Evolutionary conservation across 2,329 filamentous ascomycete genomes (phyloP).

Genomic region (Lizonia empirigonia): DNA sequence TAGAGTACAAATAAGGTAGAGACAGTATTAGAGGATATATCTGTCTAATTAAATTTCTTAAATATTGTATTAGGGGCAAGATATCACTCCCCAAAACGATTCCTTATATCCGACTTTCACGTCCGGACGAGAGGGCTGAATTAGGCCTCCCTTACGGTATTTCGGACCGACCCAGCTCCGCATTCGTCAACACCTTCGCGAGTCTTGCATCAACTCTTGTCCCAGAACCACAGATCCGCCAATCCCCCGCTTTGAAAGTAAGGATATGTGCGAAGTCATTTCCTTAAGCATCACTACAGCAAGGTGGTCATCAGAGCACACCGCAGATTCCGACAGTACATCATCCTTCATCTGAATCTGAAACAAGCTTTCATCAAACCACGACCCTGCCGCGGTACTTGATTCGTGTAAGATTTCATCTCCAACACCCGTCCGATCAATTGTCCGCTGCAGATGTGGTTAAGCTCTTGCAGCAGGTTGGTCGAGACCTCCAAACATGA

Average conservation of each 20-base stretch:
- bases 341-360: conserved; percentile 18
- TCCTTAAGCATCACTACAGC: not conserved
- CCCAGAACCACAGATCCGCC: not conserved
- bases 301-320: not conserved
- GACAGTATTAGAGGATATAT: no score
- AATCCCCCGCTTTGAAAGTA: not conserved
- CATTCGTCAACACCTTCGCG: no score
- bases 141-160: no score
- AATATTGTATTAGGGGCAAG: no score
- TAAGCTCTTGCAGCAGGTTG: not conserved
- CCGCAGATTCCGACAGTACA: not conserved
- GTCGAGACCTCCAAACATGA: conserved; percentile 5
- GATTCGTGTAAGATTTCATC: conserved; percentile 7
- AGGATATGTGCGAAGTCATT: not conserved
- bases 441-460: not conserved
- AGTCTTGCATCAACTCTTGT: no score
- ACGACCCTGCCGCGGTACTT: conserved; percentile 6
- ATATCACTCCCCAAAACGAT: no score
- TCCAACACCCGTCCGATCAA: conserved; percentile 2
- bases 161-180: no score
- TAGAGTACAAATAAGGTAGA: no score
- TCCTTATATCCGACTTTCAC: no score
- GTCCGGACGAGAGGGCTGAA: no score
- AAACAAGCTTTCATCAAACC: conserved; percentile 20
- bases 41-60: no score